Base-by-base conservation (phyloP, 495 filamentous ascomycete species). In the Alectoria sarmentosa region DNA sequence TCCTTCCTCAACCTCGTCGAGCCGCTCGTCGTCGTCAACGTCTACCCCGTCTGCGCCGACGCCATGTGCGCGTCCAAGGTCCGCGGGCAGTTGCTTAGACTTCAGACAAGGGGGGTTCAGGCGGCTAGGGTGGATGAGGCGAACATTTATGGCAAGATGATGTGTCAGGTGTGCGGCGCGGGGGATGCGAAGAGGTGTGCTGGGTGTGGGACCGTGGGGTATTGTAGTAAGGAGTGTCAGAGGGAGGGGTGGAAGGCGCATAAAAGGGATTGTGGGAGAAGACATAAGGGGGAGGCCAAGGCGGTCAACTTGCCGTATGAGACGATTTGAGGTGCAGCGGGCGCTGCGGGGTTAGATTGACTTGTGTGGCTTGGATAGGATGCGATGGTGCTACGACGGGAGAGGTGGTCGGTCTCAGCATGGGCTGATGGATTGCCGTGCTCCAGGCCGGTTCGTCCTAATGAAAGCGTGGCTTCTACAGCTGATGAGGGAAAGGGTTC, bases 211-310 rank as follows among this genome's bases (percentile, higher is more conserved):
- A 48, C 21, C n/a, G 66, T 65, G 46, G 62, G 58, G 13, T 68
- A 68, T 28, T 68, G 66, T 39, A 37, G 62, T 7, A 65, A 62
- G 58, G 63, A 30, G 54, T 68, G 66, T 62, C 66, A 65, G 48
- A 58, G 41, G 49, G 26, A 13, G 38, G 66, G n/a, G 1, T 68
- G 66, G 66, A 65, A 61, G 41, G 44, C 9, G 11, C 66, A 68
- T 62, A 68, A 59, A 32, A 30, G 38, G 28, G 17, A 34, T 10
- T 68, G 62, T 54, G n/a, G 17, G 26, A 46, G 58, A 59, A 44
- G 21, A 36, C 28, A 58, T 10, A 39, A 26, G 59, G 21, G 19
- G 48, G 1, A 28, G 19, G 36, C 4, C 6, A 30, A 62, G 23
- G 60, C 7, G 42, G 60, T 52, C 6, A 17, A 23, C 8, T 26